These are phyloP conservation scores for Cercophora newfieldiana DNA, from an alignment of 495 filamentous ascomycete species.

Conservation along the genomic window DNA sequence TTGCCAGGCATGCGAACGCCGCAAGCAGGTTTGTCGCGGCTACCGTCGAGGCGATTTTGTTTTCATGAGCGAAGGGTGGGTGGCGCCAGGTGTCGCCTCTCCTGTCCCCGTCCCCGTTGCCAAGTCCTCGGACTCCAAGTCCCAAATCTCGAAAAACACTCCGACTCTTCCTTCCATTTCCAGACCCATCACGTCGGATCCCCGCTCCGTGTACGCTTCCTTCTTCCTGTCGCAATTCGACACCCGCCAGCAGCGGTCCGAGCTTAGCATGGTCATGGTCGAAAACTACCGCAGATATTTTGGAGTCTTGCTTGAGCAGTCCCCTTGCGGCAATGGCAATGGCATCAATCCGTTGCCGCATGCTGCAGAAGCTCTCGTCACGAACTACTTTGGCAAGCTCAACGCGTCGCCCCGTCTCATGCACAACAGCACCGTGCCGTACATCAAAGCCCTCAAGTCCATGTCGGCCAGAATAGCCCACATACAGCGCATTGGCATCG, in stretches of 20 bases:
- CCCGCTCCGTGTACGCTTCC: neutral
- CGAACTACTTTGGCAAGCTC: slow-evolving; percentile 7
- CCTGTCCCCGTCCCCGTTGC: neutral
- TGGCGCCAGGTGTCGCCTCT: neutral
- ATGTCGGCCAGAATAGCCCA: neutral
- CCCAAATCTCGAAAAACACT: neutral
- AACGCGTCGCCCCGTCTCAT: neutral
- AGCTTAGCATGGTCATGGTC: neutral
- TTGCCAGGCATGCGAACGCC: slow-evolving; percentile 6
- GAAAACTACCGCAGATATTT: neutral
- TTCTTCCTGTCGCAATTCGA: slow-evolving; percentile 10
- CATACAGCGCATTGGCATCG: slow-evolving; percentile 2
- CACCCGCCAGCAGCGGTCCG: neutral
- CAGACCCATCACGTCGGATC: neutral
- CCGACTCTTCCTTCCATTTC: neutral
- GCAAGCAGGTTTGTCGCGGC: slow-evolving; percentile 1
- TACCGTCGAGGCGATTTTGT: slow-evolving; percentile 10
- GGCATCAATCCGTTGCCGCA: neutral
- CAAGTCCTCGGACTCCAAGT: neutral
- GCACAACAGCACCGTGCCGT: neutral
- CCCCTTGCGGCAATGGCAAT: neutral
- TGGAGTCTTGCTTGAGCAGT: neutral
- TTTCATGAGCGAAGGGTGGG: slow-evolving; percentile 12
- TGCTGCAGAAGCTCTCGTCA: slow-evolving; percentile 5
- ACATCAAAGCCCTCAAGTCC: neutral